Base-by-base conservation (phyloP, 2,329 filamentous ascomycete genomes). In the Pyrenochaeta sp. region DNA sequence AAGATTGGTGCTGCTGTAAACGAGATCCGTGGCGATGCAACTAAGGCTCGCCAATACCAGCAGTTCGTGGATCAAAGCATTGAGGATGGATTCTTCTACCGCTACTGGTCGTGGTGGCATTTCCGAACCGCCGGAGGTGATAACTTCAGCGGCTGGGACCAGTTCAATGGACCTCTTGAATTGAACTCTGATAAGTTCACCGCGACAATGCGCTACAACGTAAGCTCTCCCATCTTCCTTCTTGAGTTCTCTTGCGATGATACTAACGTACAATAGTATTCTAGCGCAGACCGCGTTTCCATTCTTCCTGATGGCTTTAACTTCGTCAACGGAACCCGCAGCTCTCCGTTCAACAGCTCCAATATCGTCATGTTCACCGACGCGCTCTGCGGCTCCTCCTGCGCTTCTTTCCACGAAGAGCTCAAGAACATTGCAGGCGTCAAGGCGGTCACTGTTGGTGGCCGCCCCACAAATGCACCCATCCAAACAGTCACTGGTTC, bases 401-500 rank as follows among this genome's bases (percentile, higher is more conserved):
- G 86, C 69, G 80, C 84, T n/a, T 73, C 85, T 34, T 84, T 88
- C 67, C 75, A 79, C 36, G 81, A 86, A 51, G 77, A 86, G 39
- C 79, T 88, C 74, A 80, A 81, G 13, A 72, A 78, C 60, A 77
- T 80, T 54, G 80, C 79, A 42, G 81, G 83, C n/a, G 81, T 89
- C 1, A 81, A 82, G 56, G 82, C 82, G 15, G 79, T 89, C 44
- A 79, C 80, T 5, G 77, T 87, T 30, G 88, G 88, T 15, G 88
- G 88, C 2, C 82, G 84, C 0, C 86, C 88, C 0, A 69, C 76
- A 13, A 71, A 79, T 1, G 73, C 70, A 3, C 81, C 83, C 0
- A 89, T 90, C 78, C 86, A 90, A 77, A 83, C 81, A 4, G 80
- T 89, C 27, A 85, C 87, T 5, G 88, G 87, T 25, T 82, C 84